A percentile compares a stretch with the other conserved stretches of the same genome.
Conservation (phyloP, 805 yeast species). For the Nakazawaea peltata region DNA sequence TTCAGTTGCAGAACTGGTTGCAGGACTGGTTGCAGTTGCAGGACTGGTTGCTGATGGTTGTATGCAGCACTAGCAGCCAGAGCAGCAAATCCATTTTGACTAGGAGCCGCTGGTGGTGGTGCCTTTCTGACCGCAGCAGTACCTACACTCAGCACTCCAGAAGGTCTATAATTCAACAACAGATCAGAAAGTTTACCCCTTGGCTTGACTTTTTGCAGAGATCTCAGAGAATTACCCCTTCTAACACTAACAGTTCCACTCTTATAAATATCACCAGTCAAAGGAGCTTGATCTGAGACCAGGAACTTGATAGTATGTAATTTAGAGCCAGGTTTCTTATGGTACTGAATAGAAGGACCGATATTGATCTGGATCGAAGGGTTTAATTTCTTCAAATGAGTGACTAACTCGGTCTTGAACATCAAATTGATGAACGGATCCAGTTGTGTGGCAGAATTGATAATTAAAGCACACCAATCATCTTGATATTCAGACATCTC, state of each 20-base stretch:
- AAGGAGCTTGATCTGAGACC: conserved; percentile 55
- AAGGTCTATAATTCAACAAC: conserved; percentile 6
- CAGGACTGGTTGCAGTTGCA: conserved; percentile 20
- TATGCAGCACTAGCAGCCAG: conserved; percentile 32
- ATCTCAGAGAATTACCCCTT: conserved; percentile 67
- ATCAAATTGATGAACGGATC: conserved; percentile 75
- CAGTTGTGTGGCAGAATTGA: conserved; percentile 49
- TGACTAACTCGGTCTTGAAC: conserved; percentile 83
- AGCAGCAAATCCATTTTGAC: conserved; percentile 19
- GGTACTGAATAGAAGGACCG: conserved; percentile 69
- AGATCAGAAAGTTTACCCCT: conserved; percentile 29
- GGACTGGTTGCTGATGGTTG: conserved; percentile 13
- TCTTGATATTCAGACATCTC: conserved; percentile 75
- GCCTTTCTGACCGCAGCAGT: conserved; percentile 15
- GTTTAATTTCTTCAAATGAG: conserved; percentile 60
- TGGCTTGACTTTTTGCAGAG: conserved; percentile 71
- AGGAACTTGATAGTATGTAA: conserved; percentile 65
- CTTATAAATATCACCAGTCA: conserved; percentile 68
- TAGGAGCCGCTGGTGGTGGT: conserved; percentile 28
- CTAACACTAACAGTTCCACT: conserved; percentile 80
- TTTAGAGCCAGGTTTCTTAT: conserved; percentile 83
- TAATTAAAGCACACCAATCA: conserved; percentile 79
- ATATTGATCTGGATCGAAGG: conserved; percentile 53
- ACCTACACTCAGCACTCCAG: conserved; percentile 13
- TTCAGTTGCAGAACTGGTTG: conserved; percentile 4